Evolutionary conservation across 1,284 basidiomycete genomes (phyloP).

Genomic region (Trichosporon ovoides): DNA sequence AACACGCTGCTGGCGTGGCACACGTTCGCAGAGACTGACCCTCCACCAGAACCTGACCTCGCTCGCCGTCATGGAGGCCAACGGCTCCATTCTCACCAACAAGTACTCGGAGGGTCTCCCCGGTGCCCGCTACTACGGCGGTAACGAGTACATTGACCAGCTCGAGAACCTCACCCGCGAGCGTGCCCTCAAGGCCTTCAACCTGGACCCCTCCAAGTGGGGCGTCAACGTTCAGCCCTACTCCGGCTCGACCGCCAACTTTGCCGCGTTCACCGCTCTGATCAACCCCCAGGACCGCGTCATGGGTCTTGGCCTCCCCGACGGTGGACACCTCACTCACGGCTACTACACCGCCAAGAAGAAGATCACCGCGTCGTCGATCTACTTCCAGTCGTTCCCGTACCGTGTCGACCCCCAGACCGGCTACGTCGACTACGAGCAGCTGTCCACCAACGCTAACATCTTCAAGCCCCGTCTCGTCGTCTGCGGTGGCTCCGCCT

Average conservation of each 20-base stretch:
- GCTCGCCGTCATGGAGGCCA: conserved; percentile 91
- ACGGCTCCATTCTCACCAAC: conserved; percentile 98
- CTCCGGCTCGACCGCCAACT: conserved; percentile 92
- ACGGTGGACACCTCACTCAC: conserved; percentile 97
- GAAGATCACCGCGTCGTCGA: conserved; percentile 99
- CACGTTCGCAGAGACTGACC: not conserved
- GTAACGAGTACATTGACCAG: conserved; percentile 95
- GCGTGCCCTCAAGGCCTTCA: conserved; percentile 93
- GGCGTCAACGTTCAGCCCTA: conserved; percentile 99
- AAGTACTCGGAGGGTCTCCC: conserved; percentile 97
- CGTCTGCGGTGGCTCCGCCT: conserved; percentile 97
- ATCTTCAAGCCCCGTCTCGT: conserved; percentile 95
- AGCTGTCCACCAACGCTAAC: conserved; percentile 79
- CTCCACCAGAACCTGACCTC: conserved; percentile 78
- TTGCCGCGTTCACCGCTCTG: conserved; percentile 93
- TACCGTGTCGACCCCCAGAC: conserved; percentile 81
- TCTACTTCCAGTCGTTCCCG: conserved; percentile 99
- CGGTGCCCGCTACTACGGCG: conserved; percentile 93
- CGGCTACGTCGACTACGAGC: conserved; percentile 86
- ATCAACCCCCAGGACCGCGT: conserved; percentile 97
- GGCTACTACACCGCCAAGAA: conserved; percentile 99
- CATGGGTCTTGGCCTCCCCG: conserved; percentile 98
- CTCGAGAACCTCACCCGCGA: conserved; percentile 92
- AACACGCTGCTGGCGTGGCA: not conserved
- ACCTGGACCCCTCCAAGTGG: conserved; percentile 85